Conservation (phyloP, 768 basidiomycete species). For the Phlebiopsis gigantea region DNA sequence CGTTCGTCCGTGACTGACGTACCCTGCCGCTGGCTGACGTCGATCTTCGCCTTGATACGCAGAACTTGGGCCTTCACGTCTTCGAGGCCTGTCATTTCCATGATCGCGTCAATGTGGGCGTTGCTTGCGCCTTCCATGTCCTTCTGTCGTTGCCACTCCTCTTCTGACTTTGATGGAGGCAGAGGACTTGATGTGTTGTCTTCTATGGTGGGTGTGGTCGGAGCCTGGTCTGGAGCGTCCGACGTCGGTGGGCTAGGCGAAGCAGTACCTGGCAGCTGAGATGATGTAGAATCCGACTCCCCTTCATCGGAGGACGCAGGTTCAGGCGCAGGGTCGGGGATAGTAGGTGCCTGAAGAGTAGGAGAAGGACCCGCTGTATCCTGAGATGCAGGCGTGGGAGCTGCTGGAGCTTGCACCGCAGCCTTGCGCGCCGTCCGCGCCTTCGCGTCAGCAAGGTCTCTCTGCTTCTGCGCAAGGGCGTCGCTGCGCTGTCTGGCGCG, state of each 20-base stretch:
- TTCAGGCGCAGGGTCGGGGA: background rate
- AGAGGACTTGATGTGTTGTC: background rate
- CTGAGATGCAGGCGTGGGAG: background rate
- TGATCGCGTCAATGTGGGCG: conserved; percentile 54
- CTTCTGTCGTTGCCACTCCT: conserved; percentile 58
- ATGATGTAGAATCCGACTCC: too few species aligned
- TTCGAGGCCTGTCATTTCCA: conserved; percentile 68
- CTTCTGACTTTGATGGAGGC: conserved; percentile 14
- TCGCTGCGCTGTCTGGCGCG: conserved; percentile 30
- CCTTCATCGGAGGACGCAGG: too few species aligned
- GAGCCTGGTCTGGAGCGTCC: background rate
- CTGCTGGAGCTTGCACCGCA: background rate
- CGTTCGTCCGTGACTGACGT: conserved; percentile 48
- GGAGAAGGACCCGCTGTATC: background rate
- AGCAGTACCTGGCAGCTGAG: too few species aligned
- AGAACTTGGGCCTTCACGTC: conserved; percentile 57
- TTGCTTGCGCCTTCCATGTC: conserved; percentile 45
- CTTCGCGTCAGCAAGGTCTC: conserved; percentile 37
- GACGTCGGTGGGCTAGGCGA: too few species aligned
- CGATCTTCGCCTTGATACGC: conserved; percentile 54
- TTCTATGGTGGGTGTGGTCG: background rate
- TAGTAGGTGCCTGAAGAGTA: too few species aligned
- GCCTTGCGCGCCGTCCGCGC: background rate
- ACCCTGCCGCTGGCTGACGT: conserved; percentile 47
- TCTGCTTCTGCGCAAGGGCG: conserved; percentile 37